A percentile compares a stretch with the other conserved stretches of the same genome.
Conservation (phyloP, 2,329 filamentous ascomycete species). For the Incumbomyces lentus region DNA sequence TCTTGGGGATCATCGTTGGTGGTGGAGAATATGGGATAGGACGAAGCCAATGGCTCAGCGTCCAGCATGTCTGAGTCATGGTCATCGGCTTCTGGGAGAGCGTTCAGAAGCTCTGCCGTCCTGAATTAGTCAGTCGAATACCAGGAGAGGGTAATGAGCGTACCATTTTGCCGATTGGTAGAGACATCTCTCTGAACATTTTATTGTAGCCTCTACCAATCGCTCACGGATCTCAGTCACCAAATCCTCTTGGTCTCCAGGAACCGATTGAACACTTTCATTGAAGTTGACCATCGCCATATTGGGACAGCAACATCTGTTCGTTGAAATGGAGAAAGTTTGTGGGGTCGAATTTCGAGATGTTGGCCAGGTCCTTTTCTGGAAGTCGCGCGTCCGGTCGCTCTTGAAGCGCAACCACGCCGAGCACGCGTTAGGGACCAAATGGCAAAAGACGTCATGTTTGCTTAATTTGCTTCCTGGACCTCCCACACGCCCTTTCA, state of each 20-base stretch:
- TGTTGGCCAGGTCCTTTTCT: too few relatives aligned
- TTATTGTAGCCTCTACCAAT: slow-evolving; percentile 53
- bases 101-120: slow-evolving; percentile 87
- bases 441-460: background rate
- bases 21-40: slow-evolving; percentile 37
- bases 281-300: slow-evolving; percentile 5
- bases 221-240: slow-evolving; percentile 17
- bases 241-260: slow-evolving; percentile 12
- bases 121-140: slow-evolving; percentile 37
- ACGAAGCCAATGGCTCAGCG: slow-evolving; percentile 38
- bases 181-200: slow-evolving; percentile 87
- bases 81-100: slow-evolving; percentile 52
- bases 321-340: too few relatives aligned
- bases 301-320: background rate
- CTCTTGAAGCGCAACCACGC: too few relatives aligned
- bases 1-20: slow-evolving; percentile 60
- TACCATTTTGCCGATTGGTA: slow-evolving; percentile 97
- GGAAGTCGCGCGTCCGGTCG: too few relatives aligned
- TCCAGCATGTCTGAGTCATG: slow-evolving; percentile 50
- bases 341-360: too few relatives aligned
- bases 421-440: background rate
- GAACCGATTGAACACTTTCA: slow-evolving; percentile 3
- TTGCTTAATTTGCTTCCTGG: background rate
- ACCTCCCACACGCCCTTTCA: background rate
- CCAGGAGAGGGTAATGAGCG: slow-evolving; percentile 12